phyloP scores from a whole-genome alignment of 192 early-diverging fungal species.

The Rhizoclosmatium sp. region DNA sequence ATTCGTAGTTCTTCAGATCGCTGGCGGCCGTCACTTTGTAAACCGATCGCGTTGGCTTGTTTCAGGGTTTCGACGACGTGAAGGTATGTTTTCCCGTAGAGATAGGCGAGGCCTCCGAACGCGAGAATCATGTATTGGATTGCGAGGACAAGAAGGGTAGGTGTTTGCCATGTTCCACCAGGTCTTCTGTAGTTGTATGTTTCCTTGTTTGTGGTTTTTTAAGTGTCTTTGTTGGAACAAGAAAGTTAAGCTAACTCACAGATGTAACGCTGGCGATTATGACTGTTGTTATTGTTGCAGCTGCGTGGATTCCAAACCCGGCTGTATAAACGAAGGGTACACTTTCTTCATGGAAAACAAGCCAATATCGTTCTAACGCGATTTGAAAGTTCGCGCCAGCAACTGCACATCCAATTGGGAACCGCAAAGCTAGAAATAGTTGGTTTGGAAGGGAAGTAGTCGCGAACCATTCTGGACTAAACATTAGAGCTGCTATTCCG shows the following conservation, averaged over 20 bases:
- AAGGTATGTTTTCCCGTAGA: neutral
- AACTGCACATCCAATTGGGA: neutral
- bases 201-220: neutral
- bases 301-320: neutral
- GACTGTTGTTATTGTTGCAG: neutral
- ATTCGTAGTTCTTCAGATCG: neutral
- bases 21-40: neutral
- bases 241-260: neutral
- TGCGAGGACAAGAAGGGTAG: neutral
- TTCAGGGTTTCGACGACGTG: neutral
- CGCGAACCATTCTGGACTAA: neutral
- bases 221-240: neutral
- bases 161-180: slow-evolving; percentile 3
- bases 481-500: neutral
- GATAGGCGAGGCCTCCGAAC: neutral
- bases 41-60: neutral
- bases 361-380: neutral
- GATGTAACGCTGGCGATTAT: neutral
- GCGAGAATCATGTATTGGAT: neutral
- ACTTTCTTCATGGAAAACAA: neutral
- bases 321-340: neutral
- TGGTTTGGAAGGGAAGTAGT: neutral
- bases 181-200: slow-evolving; percentile 1
- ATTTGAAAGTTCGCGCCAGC: neutral
- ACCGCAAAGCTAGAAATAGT: neutral